Percentiles rank a stretch among this genome's conserved stretches.
Evolutionary conservation across 2,329 filamentous ascomycete species (phyloP).

Genomic region (Ophiostoma sp.): DNA sequence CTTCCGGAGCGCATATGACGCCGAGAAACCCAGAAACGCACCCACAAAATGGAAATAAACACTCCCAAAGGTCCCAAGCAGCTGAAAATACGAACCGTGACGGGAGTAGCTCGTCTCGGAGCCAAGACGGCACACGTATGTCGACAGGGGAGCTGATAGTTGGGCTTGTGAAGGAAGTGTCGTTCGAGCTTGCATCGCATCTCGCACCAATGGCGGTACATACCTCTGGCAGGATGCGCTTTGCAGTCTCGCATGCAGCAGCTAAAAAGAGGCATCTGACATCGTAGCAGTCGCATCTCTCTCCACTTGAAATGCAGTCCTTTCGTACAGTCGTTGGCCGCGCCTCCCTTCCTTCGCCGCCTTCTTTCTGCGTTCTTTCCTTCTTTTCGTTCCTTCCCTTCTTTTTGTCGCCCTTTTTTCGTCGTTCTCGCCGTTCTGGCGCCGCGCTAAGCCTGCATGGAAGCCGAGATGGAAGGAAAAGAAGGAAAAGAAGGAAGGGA

Average conservation of each 20-base stretch:
- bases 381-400: not conserved
- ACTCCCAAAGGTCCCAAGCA: no score
- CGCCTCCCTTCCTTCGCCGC: not conserved
- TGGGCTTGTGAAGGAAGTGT: no score
- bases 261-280: not conserved
- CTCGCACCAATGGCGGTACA: not conserved
- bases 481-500: conserved; percentile 16
- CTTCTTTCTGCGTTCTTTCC: not conserved
- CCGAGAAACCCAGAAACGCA: not conserved
- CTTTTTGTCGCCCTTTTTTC: not conserved
- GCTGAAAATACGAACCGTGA: not conserved
- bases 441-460: conserved; percentile 20
- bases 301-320: no score
- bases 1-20: no score
- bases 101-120: not conserved
- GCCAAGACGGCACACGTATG: not conserved
- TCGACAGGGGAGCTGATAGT: not conserved
- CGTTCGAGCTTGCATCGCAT: not conserved
- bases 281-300: no score
- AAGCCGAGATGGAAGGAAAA: conserved; percentile 15
- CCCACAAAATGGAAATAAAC: not conserved
- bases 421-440: not conserved
- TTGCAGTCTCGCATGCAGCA: not conserved
- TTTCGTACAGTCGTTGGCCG: not conserved
- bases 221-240: not conserved